Percentiles rank a stretch among this genome's conserved stretches.
Evolutionary conservation across 2,329 filamentous ascomycete species (phyloP).

Genomic region (Pseudocercospora vitis): DNA sequence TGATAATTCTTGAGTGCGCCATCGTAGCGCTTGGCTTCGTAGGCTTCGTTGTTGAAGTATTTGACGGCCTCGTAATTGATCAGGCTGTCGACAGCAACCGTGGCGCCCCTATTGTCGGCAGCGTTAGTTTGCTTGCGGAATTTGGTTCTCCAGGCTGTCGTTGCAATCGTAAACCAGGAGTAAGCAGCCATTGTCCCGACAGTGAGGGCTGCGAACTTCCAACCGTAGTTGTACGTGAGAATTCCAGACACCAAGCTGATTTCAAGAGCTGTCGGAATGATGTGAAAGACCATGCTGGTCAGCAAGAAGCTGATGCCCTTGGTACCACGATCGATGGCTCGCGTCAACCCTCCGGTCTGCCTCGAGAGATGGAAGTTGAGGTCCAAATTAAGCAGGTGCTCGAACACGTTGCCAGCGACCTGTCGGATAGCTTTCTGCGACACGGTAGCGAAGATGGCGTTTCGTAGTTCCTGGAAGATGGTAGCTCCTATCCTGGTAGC

Average conservation of each 20-base stretch:
- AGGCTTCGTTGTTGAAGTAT: constrained; percentile 98
- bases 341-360: constrained; percentile 89
- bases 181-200: constrained; percentile 89
- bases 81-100: constrained; percentile 90
- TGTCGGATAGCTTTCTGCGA: constrained; percentile 93
- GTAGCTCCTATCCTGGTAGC: constrained; percentile 84
- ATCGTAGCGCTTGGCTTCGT: constrained; percentile 88
- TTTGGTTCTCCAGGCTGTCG: constrained; percentile 94
- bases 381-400: constrained; percentile 83
- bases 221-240: constrained; percentile 91
- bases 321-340: constrained; percentile 93
- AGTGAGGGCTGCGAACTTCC: constrained; percentile 88
- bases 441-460: constrained; percentile 94
- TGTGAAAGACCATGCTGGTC: constrained; percentile 97
- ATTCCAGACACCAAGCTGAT: constrained; percentile 96
- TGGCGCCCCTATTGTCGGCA: constrained; percentile 92
- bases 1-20: constrained; percentile 83
- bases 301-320: constrained; percentile 98
- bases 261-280: constrained; percentile 88
- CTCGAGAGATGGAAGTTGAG: constrained; percentile 91
- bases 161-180: constrained; percentile 93
- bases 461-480: constrained; percentile 87
- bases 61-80: constrained; percentile 99
- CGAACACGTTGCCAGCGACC: constrained; percentile 89
- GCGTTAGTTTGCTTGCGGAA: constrained; percentile 94